Percentiles rank a stretch among this genome's conserved stretches.
phyloP scores from a whole-genome alignment of 2,329 filamentous ascomycete species.

The Ceratocystis eucalypticola region DNA sequence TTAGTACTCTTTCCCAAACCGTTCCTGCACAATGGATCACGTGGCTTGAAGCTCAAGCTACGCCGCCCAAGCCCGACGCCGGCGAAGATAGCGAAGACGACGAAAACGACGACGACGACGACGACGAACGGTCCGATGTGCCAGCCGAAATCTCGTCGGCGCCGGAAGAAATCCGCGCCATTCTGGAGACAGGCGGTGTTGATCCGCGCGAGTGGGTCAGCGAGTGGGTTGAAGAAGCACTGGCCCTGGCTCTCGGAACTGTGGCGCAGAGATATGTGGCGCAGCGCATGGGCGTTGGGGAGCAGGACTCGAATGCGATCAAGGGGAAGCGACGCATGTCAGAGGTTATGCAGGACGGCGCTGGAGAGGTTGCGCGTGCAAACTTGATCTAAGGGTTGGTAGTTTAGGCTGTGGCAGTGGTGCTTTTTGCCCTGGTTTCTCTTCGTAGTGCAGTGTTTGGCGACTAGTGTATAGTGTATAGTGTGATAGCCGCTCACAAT shows the following conservation, averaged over 20 bases:
- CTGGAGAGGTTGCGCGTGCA: slow-evolving; percentile 46
- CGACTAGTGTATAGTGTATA: neutral
- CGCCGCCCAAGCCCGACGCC: neutral
- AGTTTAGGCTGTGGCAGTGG: neutral
- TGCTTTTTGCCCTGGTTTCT: neutral
- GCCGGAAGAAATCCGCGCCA: slow-evolving; percentile 76
- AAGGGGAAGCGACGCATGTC: slow-evolving; percentile 49
- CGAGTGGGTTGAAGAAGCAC: slow-evolving; percentile 87
- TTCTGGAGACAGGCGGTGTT: slow-evolving; percentile 60
- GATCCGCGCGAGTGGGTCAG: slow-evolving; percentile 95
- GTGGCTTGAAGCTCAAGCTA: slow-evolving; percentile 69
- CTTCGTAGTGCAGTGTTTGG: neutral
- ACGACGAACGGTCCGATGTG: slow-evolving; percentile 34
- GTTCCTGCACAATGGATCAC: slow-evolving; percentile 75
- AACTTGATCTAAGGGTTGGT: slow-evolving; percentile 33
- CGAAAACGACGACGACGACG: slow-evolving; percentile 20
- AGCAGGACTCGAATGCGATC: slow-evolving; percentile 44
- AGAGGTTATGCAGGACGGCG: slow-evolving; percentile 41
- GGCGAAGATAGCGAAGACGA: slow-evolving; percentile 21
- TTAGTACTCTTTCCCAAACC: slow-evolving; percentile 67
- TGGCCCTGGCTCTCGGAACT: slow-evolving; percentile 65
- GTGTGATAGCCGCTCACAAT: neutral
- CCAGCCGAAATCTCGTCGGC: slow-evolving; percentile 11
- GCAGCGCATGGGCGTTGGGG: slow-evolving; percentile 86
- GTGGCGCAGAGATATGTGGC: slow-evolving; percentile 94